A percentile compares a stretch with the other conserved stretches of the same genome.
Conservation (phyloP, 179 eudicot species). For the Heliamphora ciliata region DNA sequence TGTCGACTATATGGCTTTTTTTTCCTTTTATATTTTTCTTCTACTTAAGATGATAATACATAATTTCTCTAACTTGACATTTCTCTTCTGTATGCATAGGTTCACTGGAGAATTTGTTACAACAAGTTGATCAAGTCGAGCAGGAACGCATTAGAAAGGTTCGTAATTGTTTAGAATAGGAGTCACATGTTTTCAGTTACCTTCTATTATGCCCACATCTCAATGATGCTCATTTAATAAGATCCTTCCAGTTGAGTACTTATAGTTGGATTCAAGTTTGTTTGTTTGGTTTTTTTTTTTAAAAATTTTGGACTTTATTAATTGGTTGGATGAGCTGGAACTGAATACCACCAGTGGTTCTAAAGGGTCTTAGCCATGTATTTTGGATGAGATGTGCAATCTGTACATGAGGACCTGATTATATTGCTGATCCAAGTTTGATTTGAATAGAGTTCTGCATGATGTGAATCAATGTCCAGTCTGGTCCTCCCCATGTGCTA, state of each 20-base stretch:
- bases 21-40: neutral
- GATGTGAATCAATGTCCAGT: neutral
- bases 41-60: neutral
- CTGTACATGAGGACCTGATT: neutral
- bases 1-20: neutral
- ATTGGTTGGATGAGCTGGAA: neutral
- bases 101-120: constrained; percentile 67
- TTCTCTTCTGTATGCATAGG: constrained; percentile 28
- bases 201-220: neutral
- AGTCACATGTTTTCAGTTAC: neutral
- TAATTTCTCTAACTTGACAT: constrained; percentile 2
- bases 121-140: constrained; percentile 56
- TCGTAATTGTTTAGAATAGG: neutral
- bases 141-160: constrained; percentile 77
- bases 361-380: neutral
- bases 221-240: constrained; percentile 1
- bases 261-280: neutral
- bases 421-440: neutral
- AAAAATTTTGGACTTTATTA: neutral
- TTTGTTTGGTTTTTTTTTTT: neutral
- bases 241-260: neutral
- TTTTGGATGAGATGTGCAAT: neutral
- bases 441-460: neutral
- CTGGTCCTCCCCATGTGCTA: neutral
- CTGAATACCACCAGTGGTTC: neutral